Evolutionary conservation across 108 stramenopile genomes (phyloP).

Genomic region (Skeletonema potamos): DNA sequence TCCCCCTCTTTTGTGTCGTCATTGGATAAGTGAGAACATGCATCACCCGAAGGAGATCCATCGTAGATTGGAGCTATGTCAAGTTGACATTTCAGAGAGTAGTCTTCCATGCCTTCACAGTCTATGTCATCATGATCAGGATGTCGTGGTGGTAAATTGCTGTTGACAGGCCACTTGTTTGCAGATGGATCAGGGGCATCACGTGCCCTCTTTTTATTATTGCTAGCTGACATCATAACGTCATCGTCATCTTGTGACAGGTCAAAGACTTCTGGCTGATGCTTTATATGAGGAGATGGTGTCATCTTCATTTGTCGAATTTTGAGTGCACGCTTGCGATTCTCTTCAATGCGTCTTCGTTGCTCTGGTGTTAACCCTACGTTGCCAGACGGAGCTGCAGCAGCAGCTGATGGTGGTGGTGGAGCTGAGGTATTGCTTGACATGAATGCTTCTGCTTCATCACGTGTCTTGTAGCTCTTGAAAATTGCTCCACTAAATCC

Average conservation of each 20-base stretch:
- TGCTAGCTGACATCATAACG: neutral
- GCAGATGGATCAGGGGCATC: neutral
- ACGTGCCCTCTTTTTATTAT: neutral
- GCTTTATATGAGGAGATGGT: neutral
- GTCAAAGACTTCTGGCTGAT: neutral
- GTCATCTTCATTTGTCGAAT: neutral
- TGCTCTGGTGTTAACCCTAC: neutral
- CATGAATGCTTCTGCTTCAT: conserved; percentile 47
- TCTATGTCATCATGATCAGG: neutral
- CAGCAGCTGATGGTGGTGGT: too few relatives aligned
- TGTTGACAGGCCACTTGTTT: neutral
- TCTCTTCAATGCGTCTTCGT: neutral
- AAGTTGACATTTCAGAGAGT: neutral
- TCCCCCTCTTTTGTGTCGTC: neutral
- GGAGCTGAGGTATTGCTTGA: too few relatives aligned
- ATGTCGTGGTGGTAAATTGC: neutral
- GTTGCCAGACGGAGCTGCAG: neutral
- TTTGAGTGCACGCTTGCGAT: neutral
- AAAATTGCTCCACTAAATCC: conserved; percentile 59
- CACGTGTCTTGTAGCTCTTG: conserved; percentile 60
- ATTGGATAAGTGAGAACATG: neutral
- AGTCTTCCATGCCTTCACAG: neutral
- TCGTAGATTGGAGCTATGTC: neutral
- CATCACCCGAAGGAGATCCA: neutral
- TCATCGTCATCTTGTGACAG: neutral